phyloP scores from a whole-genome alignment of 805 yeast species.

The Zygotorulaspora sp. region DNA sequence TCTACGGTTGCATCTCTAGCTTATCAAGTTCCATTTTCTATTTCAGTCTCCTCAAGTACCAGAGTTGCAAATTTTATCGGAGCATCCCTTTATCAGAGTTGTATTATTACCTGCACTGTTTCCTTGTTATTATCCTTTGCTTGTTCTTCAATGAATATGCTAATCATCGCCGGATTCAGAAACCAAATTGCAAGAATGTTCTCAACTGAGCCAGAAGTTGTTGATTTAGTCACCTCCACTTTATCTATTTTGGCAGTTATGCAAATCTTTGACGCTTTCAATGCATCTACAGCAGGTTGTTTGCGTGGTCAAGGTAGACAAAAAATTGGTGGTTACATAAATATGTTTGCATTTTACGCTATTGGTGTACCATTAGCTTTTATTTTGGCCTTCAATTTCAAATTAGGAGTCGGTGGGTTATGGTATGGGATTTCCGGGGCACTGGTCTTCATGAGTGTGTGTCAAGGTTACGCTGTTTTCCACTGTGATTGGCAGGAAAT shows the following conservation, averaged over 20 bases:
- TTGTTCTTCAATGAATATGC: constrained; percentile 44
- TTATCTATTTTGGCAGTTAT: constrained; percentile 62
- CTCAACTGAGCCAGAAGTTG: constrained; percentile 56
- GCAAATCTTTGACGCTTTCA: constrained; percentile 65
- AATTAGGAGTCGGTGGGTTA: constrained; percentile 52
- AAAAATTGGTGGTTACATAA: constrained; percentile 38
- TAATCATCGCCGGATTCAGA: constrained; percentile 43
- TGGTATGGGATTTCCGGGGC: constrained; percentile 51
- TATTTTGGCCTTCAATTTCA: constrained; percentile 47
- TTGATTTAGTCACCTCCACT: constrained; percentile 45
- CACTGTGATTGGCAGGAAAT: constrained; percentile 32
- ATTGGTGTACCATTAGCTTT: constrained; percentile 61
- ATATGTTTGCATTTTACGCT: constrained; percentile 38
- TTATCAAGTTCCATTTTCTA: constrained; percentile 73
- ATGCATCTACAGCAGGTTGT: constrained; percentile 71
- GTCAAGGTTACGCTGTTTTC: constrained; percentile 35
- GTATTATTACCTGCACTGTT: constrained; percentile 43
- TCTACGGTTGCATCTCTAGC: constrained; percentile 62
- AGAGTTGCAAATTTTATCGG: constrained; percentile 76
- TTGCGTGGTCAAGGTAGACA: constrained; percentile 70
- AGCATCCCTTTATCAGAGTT: constrained; percentile 46
- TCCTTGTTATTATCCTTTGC: constrained; percentile 40
- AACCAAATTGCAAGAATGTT: constrained; percentile 46
- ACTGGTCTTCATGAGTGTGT: constrained; percentile 32
- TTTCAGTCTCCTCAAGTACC: constrained; percentile 70